Percentiles rank a stretch among this genome's conserved stretches.
These are phyloP conservation scores for Aspergillus texensis DNA, from an alignment of 2,329 filamentous ascomycete genomes.

Conservation along the genomic window DNA sequence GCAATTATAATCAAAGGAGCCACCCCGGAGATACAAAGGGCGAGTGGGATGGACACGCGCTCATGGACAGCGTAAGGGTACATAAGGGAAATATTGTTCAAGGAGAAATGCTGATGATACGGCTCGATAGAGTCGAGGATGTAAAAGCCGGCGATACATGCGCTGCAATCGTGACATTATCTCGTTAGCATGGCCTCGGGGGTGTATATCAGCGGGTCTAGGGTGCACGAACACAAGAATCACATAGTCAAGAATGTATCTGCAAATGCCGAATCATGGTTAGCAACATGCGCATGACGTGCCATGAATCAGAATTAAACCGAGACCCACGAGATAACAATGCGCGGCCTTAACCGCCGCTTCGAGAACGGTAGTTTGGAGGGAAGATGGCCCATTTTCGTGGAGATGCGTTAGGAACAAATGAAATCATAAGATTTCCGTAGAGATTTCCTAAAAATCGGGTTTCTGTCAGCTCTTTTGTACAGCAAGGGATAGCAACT, in stretches of 20 bases:
- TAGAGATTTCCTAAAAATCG: background rate
- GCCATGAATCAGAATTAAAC: slow-evolving; percentile 3
- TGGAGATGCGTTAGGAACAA: background rate
- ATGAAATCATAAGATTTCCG: background rate
- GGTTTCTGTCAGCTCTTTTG: background rate
- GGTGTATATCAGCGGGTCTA: background rate
- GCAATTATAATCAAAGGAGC: slow-evolving; percentile 55
- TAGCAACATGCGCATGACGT: background rate
- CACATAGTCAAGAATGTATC: slow-evolving; percentile 62
- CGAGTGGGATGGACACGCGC: slow-evolving; percentile 54
- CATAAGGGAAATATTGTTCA: slow-evolving; percentile 59
- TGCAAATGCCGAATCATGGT: slow-evolving; percentile 25
- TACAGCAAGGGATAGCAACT: background rate
- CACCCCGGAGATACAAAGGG: slow-evolving; percentile 53
- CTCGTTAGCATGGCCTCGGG: background rate
- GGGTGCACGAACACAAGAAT: slow-evolving; percentile 55
- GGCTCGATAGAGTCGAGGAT: slow-evolving; percentile 57
- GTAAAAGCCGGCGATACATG: slow-evolving; percentile 54
- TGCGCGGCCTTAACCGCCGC: slow-evolving; percentile 52
- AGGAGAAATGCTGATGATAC: slow-evolving; percentile 60
- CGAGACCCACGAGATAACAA: slow-evolving; percentile 55
- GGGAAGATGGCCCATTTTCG: slow-evolving; percentile 34
- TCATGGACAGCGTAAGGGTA: slow-evolving; percentile 61
- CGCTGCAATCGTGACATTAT: slow-evolving; percentile 38
- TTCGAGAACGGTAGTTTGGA: slow-evolving; percentile 57